Evolutionary conservation across 768 basidiomycete species (phyloP), one percentile per base, ranked within the genome.

Genomic region (Rhodotorula graminis): DNA sequence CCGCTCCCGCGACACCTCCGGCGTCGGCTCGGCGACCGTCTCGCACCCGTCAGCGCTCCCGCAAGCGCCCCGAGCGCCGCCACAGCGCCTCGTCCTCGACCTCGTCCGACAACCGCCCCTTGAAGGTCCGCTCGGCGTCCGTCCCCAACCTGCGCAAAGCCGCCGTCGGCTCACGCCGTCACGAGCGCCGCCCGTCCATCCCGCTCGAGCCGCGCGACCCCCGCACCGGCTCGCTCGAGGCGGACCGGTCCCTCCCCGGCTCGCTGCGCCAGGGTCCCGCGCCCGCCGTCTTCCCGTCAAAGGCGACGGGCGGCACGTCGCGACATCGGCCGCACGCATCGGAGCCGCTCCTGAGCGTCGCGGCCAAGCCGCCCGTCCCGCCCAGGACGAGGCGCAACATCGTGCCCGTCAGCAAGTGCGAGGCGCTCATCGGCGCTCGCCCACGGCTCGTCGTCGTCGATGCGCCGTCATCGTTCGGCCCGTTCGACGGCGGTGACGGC

Each of bases 11-110:
- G 42, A 42, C 66, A 2, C 64, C 64, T 3, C 25, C 59, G 2
- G 8, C 14, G 7, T 46, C 44, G 44, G 44, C 25, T 11, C 50
- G 50, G 2, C 50, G 23, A 12, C 1, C 11, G 12, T 1, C 25
- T 27, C 50, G 50, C 11, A 52, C 1, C 10, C 23, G 50, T 86
- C 89, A 76, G 89, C 88, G 5, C 88, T 40, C 33, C 5, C 44
- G 44, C 44, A 46, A 46, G 44, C 44, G 11, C 44, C 8, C 11
- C 44, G 11, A 18, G 18, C 44, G 44, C 44, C 44, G 44, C 44
- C 44, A 46, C 44, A 90, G 92, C 91, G 93, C 77, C 87, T 65
- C 63, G 2, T 64, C 69, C 11, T 11, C 40, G 37, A 52, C 65
- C 4, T 66, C 49, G 11, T 27, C 87, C 67, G 87, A 25, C 86